Evolutionary conservation across 257 asterid species (phyloP).

Genomic region (Sherardia arvensis): DNA sequence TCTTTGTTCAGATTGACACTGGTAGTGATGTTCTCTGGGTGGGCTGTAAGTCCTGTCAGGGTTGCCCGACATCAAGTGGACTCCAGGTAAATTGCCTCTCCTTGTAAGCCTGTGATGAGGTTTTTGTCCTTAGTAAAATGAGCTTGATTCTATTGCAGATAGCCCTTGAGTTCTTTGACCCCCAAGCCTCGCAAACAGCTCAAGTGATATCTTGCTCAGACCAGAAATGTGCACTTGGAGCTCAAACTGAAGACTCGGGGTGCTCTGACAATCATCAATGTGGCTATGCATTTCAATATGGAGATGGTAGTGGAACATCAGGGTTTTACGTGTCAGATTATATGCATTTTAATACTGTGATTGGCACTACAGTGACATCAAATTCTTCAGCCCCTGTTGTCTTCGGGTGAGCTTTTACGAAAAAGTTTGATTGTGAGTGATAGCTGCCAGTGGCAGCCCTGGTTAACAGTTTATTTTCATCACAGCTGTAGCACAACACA

Average conservation of each 20-base stretch:
- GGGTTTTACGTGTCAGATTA: slow-evolving; percentile 72
- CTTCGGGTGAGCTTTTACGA: slow-evolving; percentile 60
- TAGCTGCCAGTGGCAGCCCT: not conserved
- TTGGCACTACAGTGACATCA: slow-evolving; percentile 43
- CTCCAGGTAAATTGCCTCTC: slow-evolving; percentile 49
- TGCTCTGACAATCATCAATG: slow-evolving; percentile 61
- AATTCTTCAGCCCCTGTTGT: slow-evolving; percentile 78
- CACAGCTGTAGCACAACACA: slow-evolving; percentile 94
- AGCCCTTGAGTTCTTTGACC: slow-evolving; percentile 76
- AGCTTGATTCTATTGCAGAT: slow-evolving; percentile 34
- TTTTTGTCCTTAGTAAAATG: not conserved
- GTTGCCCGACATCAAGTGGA: slow-evolving; percentile 92
- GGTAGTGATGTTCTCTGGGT: slow-evolving; percentile 99
- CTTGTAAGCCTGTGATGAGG: not conserved
- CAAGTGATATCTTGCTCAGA: slow-evolving; percentile 67
- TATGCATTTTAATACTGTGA: slow-evolving; percentile 53
- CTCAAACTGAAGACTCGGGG: slow-evolving; percentile 48
- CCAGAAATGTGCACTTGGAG: slow-evolving; percentile 61
- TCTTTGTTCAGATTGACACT: slow-evolving; percentile 92
- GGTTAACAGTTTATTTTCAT: slow-evolving; percentile 19
- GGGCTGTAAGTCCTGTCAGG: slow-evolving; percentile 72
- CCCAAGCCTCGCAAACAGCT: slow-evolving; percentile 62
- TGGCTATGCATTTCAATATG: slow-evolving; percentile 80
- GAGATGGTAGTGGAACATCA: slow-evolving; percentile 96
- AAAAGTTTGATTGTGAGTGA: not conserved